These are phyloP conservation scores for Diplodia scrobiculata DNA, from an alignment of 2,329 filamentous ascomycete genomes.

Conservation along the genomic window DNA sequence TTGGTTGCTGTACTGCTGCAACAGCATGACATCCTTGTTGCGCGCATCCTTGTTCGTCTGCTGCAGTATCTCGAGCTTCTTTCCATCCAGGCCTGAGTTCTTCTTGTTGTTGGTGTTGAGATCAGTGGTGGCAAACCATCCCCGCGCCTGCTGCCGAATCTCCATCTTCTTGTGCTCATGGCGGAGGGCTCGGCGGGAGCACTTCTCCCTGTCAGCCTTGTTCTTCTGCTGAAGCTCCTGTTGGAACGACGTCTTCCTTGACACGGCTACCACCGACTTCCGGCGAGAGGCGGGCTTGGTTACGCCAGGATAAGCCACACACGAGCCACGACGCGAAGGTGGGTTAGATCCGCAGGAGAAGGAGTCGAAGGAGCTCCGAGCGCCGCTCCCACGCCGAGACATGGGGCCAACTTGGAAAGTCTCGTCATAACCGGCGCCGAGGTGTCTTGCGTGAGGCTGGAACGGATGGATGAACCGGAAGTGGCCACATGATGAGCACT, in stretches of 20 bases:
- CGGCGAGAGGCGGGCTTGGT: constrained; percentile 3
- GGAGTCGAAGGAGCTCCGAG: constrained; percentile 18
- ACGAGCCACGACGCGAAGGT: constrained; percentile 20
- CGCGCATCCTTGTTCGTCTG: constrained; percentile 21
- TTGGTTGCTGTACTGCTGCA: constrained; percentile 2
- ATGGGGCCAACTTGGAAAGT: constrained; percentile 9
- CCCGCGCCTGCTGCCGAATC: constrained; percentile 15
- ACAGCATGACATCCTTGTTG: neutral
- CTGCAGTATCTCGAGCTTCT: constrained; percentile 28
- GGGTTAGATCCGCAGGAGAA: constrained; percentile 22
- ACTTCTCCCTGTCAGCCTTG: constrained; percentile 25
- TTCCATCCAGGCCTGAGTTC: constrained; percentile 23
- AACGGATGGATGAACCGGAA: constrained; percentile 25
- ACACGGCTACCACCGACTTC: neutral
- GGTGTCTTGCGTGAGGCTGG: constrained; percentile 16
- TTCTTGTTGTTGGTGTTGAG: constrained; percentile 28
- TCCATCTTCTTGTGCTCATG: constrained; percentile 25
- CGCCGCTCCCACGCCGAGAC: constrained; percentile 26
- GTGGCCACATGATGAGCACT: constrained; percentile 20
- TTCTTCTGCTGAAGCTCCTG: constrained; percentile 14
- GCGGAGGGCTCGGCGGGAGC: constrained; percentile 8
- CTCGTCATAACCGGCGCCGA: constrained; percentile 17
- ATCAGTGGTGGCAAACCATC: constrained; percentile 2
- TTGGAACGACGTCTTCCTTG: constrained; percentile 1
- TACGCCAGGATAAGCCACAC: constrained; percentile 7